Base-by-base conservation (phyloP, 805 yeast species). In the Tetrapisispora fleetii region DNA sequence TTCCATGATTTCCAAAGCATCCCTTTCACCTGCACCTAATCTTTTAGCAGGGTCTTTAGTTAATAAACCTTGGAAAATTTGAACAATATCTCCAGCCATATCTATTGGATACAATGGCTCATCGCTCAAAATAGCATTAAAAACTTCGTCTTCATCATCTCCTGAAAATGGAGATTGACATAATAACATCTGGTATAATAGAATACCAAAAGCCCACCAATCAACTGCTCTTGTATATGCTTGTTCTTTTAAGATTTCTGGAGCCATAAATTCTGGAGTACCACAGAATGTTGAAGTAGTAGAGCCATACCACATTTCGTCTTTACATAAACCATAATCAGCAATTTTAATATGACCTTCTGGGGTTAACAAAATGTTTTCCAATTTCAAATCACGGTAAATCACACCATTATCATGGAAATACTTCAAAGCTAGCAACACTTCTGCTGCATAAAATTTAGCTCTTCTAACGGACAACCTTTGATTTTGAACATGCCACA, bases 141-240 rank as follows among this genome's bases (percentile, higher is more conserved):
- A 93, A 35, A 93, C 89, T 68, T 93, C 99, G 62, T 93, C 98
- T 61, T 87, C 95, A 62, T 87, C 95, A 56, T 90, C 96, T 55
- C 99, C 99, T 56, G 91, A 83, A 70, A 93, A 93, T 36, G 99
- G 99, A 8, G 96, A 86, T 67, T 91, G 95, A 46, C 96, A 93
- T 50, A 93, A 74, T 49, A 93, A 73, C 99, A 93, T 93, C 68
- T 93, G 99, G 67, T 91, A 93, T 55, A 93, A 73, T 54, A 93
- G 74, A 28, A 93, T 98, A 50, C 99, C 99, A 73, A 90, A 88
- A 1, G 99, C 98, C 99, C 99, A 93, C 99, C 99, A 93, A 69
- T 93, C 99, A 48, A 93, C 99, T 37, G 93, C 85, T 61, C 95
- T 80, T 47, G 89, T 93, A 61, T 93, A 93, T 51, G 82, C 85